Base-by-base conservation (phyloP, 352 stramenopile species). In the Albugo candida region DNA sequence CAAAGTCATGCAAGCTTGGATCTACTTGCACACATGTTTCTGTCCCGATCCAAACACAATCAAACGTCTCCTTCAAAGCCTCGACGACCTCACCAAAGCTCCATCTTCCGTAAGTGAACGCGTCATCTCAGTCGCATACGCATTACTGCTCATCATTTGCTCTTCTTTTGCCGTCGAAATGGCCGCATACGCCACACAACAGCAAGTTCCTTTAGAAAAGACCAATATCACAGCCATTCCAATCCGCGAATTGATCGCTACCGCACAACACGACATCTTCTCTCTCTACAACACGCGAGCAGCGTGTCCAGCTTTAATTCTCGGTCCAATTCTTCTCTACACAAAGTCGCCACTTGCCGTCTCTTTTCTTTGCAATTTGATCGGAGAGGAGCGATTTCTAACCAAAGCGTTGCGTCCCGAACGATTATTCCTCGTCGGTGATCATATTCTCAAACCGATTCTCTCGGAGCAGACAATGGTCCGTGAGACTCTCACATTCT, bases 301-400 rank as follows among this genome's bases (percentile, higher is more conserved):
- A 0, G 60, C 63, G 14, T 66, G 70, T 16, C 66, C 70, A 38
- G 59, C 81, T 11, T 71, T 83, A 11, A 63, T 83, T 0, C 59
- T 83, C 13, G 75, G 65, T 16, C 64, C 70, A 0, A 69, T 83
- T 36, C 52, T 81, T 14, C 67, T 83, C 41, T 83, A 81, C 55
- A 83, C 70, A 13, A 81, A 81, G 48, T 73, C 64, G 8, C 64
- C 70, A 4, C 61, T 63, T 1, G 52, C 81, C 16, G 53, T 81
- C 18, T 59, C 70, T 16, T 76, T 79, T 27, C 56, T 79, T 2
- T 43, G 2, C 36, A 54, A 52, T 10, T 45, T 55, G 1, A 31
- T 55, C 19, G 44, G 36, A 8, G 52, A 55, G 8, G 50, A 55
- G 31, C n/a, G 50, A 20, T 41, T 55, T 11, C 12, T 47, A 5